Base-by-base conservation (phyloP, 768 basidiomycete genomes). In the Clavaria fumosa region DNA sequence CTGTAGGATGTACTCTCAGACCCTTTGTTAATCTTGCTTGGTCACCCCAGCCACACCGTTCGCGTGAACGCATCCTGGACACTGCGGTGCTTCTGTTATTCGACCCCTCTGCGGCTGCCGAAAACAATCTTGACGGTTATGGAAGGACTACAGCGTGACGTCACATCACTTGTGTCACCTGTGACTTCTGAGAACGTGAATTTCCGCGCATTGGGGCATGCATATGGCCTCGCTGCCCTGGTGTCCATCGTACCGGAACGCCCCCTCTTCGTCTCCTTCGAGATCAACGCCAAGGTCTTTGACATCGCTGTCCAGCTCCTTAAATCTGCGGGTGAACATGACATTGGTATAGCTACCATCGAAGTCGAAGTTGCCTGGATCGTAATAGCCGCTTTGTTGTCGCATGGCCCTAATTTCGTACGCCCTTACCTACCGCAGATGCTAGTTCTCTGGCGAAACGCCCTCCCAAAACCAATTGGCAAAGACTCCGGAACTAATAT, bases 341-440 rank as follows among this genome's bases (percentile, higher is more conserved):
- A 91, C 41, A 63, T 97, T 31, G 70, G 74, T 38, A 58, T 84
- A 21, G 88, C 86, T 1, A 72, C 71, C 9, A 65, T 84, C 21
- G 89, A 93, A 51, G 76, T 95, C 2, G 89, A 93, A 50, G 79
- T 91, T 1, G 89, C 91, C 0, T 97, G 95, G 95, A 89, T 78
- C 9, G 61, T 82, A 23, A 85, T 99, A 38, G 77, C 83, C 0
- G 78, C 89, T 1, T 59, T 97, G 20, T 89, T 96, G 84, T 70
- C 79, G 2, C 74, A 95, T 5, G 93, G 91, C 0, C 86, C 84
- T 3, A 83, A 88, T 47, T 95, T 97, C 46, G 89, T 96, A 37
- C 77, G 86, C 12, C 73, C 88, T 0, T 90, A 99, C 53, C 70
- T 97, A 2, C 83, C 91, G 0, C 93, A 96, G 47, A 65, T 97